Percentiles rank a stretch among this genome's conserved stretches.
phyloP scores from a whole-genome alignment of 768 basidiomycete genomes.

The Mycena rebaudengoi region DNA sequence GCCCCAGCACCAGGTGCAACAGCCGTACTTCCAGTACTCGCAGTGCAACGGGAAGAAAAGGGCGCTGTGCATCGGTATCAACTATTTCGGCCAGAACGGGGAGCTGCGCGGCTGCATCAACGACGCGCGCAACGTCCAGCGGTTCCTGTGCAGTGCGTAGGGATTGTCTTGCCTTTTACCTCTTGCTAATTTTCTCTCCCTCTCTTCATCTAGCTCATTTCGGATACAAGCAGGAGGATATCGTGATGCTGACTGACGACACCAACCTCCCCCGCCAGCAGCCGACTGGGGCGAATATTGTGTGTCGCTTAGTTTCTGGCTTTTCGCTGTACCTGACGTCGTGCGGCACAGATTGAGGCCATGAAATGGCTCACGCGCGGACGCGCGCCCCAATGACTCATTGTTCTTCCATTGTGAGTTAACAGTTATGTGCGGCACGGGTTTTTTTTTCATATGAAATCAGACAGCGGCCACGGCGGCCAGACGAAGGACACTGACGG shows the following conservation, averaged over 20 bases:
- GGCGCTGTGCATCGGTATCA: constrained; percentile 91
- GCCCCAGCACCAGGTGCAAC: constrained; percentile 52
- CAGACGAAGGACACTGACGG: constrained; percentile 86
- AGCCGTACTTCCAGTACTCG: constrained; percentile 85
- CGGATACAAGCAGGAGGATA: constrained; percentile 79
- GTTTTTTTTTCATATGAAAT: neutral
- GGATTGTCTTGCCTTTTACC: too few relatives aligned
- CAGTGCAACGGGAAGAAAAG: constrained; percentile 90
- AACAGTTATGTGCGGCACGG: neutral
- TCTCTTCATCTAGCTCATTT: constrained; percentile 51
- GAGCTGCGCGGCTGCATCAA: constrained; percentile 89
- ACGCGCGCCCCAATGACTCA: constrained; percentile 83
- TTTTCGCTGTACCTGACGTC: neutral
- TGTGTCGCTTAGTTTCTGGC: too few relatives aligned
- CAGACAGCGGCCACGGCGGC: constrained; percentile 94
- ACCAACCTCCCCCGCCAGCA: constrained; percentile 62
- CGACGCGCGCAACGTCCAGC: constrained; percentile 82
- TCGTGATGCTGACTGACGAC: constrained; percentile 88
- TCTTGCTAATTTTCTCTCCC: too few relatives aligned
- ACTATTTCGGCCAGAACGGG: constrained; percentile 76
- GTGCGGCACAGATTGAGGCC: constrained; percentile 61
- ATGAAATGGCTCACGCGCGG: constrained; percentile 93
- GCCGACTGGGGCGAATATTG: constrained; percentile 87
- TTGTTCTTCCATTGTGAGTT: constrained; percentile 88
- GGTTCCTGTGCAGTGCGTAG: constrained; percentile 79